Evolutionary conservation across 129 eudicot species (phyloP).

Genomic region (Flaveria linearis): DNA sequence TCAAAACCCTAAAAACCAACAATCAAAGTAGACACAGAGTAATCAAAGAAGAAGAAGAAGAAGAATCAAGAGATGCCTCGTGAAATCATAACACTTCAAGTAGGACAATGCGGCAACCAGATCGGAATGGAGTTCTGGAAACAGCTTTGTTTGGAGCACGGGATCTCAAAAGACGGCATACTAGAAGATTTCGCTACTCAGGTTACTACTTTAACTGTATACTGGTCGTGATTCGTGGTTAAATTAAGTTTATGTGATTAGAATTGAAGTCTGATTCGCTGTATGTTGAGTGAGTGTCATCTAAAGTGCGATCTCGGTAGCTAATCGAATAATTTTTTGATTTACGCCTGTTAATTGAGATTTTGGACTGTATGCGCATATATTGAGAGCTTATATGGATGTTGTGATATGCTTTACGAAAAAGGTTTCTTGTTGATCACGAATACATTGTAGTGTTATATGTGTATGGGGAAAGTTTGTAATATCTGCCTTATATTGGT

Average conservation of each 20-base stretch:
- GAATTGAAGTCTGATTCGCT: neutral
- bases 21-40: neutral
- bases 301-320: conserved; percentile 11
- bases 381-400: neutral
- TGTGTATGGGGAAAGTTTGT: neutral
- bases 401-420: neutral
- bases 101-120: conserved; percentile 99
- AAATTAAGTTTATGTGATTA: neutral
- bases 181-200: conserved; percentile 99
- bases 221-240: neutral
- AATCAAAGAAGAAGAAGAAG: conserved; percentile 6
- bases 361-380: too few relatives aligned
- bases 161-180: conserved; percentile 95
- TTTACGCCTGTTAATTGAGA: neutral
- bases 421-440: neutral
- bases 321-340: neutral
- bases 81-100: conserved; percentile 93
- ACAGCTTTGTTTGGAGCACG: conserved; percentile 96
- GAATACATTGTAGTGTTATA: neutral
- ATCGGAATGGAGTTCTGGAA: conserved; percentile 99
- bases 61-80: conserved; percentile 60
- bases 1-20: conserved; percentile 31
- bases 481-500: neutral
- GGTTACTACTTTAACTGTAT: conserved; percentile 39
- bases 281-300: neutral